phyloP scores from a whole-genome alignment of 225 moss, liverwort and hornwort genomes.

The Takakia lepidozioides region DNA sequence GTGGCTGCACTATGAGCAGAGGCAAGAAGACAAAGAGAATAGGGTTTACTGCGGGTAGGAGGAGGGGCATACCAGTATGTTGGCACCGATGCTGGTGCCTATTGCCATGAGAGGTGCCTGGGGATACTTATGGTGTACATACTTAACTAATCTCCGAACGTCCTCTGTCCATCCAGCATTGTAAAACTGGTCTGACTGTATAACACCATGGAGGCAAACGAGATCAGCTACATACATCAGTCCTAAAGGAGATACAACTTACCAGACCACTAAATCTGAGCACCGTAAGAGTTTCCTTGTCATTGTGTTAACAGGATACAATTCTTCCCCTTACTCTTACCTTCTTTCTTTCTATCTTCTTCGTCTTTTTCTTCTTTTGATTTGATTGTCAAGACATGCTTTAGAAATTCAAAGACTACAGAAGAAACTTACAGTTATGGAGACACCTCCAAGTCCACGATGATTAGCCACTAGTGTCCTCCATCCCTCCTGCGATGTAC shows the following conservation, averaged over 20 bases:
- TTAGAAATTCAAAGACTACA: not conserved
- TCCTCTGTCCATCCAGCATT: constrained; percentile 97
- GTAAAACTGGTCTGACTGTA: constrained; percentile 85
- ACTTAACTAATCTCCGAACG: constrained; percentile 60
- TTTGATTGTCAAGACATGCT: no score
- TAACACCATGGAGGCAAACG: constrained; percentile 12
- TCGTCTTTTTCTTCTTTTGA: no score
- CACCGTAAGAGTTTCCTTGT: no score
- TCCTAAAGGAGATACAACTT: not conserved
- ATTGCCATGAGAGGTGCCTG: constrained; percentile 68
- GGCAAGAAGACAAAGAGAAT: not conserved
- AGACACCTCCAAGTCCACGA: constrained; percentile 80
- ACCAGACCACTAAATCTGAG: not conserved
- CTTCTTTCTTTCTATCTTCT: no score
- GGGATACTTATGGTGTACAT: constrained; percentile 58
- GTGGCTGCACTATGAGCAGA: not conserved
- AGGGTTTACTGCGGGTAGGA: not conserved
- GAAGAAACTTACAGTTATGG: constrained; percentile 53
- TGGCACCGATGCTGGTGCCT: constrained; percentile 81
- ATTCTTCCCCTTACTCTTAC: no score
- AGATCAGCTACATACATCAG: constrained; percentile 6
- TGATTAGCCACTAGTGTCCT: constrained; percentile 76
- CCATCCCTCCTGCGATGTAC: constrained; percentile 60
- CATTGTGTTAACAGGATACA: no score
- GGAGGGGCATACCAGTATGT: constrained; percentile 86